These are phyloP conservation scores for Sphaerostilbella broomeana DNA, from an alignment of 2,329 filamentous ascomycete genomes.

Conservation along the genomic window DNA sequence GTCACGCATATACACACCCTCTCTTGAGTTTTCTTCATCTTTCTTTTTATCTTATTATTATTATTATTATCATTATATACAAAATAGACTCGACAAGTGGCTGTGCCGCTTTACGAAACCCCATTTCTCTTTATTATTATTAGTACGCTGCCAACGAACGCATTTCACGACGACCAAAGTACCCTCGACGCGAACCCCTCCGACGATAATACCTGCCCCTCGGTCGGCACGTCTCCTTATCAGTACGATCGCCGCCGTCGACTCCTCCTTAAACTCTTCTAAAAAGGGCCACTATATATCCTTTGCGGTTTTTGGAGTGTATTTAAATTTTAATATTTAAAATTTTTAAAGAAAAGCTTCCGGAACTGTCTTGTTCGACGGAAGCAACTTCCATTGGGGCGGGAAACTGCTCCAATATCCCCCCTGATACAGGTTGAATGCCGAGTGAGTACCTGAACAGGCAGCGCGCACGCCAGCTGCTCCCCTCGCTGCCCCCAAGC, in stretches of 20 bases:
- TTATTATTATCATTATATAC: constrained; percentile 6
- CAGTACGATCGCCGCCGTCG: neutral
- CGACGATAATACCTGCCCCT: constrained; percentile 11
- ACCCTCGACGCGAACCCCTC: constrained; percentile 11
- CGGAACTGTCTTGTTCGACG: constrained; percentile 9
- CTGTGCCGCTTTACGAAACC: neutral
- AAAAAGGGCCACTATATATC: too few relatives aligned
- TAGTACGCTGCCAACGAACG: neutral
- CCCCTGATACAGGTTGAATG: constrained; percentile 13
- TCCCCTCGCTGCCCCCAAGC: neutral
- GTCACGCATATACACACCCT: neutral
- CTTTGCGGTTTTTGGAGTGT: too few relatives aligned
- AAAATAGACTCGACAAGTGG: constrained; percentile 8
- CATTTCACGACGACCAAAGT: constrained; percentile 1
- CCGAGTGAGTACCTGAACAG: constrained; percentile 10
- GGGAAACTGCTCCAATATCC: constrained; percentile 15
- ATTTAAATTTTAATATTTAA: neutral
- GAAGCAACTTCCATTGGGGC: constrained; percentile 9
- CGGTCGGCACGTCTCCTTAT: neutral
- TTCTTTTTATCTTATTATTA: constrained; percentile 8
- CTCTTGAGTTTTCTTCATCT: neutral
- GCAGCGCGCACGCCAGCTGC: constrained; percentile 4
- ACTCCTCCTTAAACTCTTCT: too few relatives aligned
- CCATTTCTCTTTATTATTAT: neutral
- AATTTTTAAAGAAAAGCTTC: neutral